A percentile compares a stretch with the other conserved stretches of the same genome.
Evolutionary conservation across 139 green algal species (phyloP).

Genomic region (Medakamo hakoo): DNA sequence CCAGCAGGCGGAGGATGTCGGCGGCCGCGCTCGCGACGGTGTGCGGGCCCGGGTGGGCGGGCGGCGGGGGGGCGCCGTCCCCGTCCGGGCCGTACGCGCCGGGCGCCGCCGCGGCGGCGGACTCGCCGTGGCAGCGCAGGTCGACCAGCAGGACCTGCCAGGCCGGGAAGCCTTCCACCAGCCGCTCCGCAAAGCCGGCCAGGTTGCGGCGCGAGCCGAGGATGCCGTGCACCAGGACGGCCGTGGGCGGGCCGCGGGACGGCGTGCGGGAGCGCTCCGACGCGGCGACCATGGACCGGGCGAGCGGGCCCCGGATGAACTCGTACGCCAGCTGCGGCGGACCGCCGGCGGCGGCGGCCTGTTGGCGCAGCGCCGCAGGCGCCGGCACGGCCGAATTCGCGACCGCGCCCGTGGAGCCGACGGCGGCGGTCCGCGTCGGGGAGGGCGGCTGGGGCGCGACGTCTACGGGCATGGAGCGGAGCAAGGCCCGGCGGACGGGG

Average conservation of each 20-base stretch:
- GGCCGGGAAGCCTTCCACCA: conserved; percentile 53
- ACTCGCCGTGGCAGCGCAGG: conserved; percentile 81
- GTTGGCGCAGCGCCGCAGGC: no score
- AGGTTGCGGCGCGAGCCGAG: conserved; percentile 76
- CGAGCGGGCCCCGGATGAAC: conserved; percentile 36
- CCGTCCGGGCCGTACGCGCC: no score
- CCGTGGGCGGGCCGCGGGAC: conserved; percentile 47
- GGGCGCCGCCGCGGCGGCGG: conserved; percentile 12
- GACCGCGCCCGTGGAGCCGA: no score
- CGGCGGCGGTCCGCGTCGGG: no score
- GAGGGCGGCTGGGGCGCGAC: no score
- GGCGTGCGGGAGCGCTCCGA: background rate
- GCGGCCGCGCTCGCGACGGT: conserved; percentile 41
- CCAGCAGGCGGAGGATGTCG: conserved; percentile 59
- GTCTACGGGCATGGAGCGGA: no score
- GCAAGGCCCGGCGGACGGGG: no score
- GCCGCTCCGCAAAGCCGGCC: conserved; percentile 43
- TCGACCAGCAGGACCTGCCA: conserved; percentile 73
- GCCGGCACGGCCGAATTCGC: no score
- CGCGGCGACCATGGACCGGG: conserved; percentile 2
- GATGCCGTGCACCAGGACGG: conserved; percentile 88
- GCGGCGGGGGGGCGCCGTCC: conserved; percentile 5
- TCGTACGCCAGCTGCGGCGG: conserved; percentile 28
- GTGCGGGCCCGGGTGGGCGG: conserved; percentile 19
- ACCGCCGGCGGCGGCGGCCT: background rate